phyloP scores from a whole-genome alignment of 2,329 filamentous ascomycete species.

The Passalora sequoiae region DNA sequence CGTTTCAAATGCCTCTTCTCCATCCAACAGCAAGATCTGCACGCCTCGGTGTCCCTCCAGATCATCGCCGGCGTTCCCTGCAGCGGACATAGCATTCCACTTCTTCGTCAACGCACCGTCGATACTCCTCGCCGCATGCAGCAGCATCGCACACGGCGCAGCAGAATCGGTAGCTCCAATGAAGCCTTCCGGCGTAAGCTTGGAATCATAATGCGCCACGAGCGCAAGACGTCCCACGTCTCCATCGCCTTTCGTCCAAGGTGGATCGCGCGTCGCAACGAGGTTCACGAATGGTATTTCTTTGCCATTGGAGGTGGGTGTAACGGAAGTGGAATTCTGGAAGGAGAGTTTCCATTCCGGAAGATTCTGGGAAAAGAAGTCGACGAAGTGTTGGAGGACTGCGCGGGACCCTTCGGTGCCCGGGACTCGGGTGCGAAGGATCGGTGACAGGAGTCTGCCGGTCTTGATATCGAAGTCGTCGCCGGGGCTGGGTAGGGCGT shows the following conservation, averaged over 20 bases:
- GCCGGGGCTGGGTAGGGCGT: slow-evolving; percentile 64
- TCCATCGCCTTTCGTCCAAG: slow-evolving; percentile 62
- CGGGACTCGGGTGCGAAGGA: slow-evolving; percentile 81
- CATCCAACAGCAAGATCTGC: slow-evolving; percentile 85
- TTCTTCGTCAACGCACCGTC: slow-evolving; percentile 74
- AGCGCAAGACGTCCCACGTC: slow-evolving; percentile 77
- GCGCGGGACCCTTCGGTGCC: slow-evolving; percentile 70
- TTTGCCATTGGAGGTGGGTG: slow-evolving; percentile 65
- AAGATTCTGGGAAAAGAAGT: slow-evolving; percentile 71
- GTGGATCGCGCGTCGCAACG: slow-evolving; percentile 81
- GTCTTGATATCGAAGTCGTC: slow-evolving; percentile 65
- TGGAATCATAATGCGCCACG: slow-evolving; percentile 90
- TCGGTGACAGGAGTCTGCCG: slow-evolving; percentile 74
- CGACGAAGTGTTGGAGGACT: slow-evolving; percentile 74
- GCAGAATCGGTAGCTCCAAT: slow-evolving; percentile 92
- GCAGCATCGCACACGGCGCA: slow-evolving; percentile 86
- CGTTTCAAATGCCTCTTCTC: slow-evolving; percentile 80
- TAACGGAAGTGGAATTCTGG: slow-evolving; percentile 85
- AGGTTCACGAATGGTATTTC: slow-evolving; percentile 82
- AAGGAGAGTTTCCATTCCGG: slow-evolving; percentile 75
- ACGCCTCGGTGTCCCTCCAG: slow-evolving; percentile 75
- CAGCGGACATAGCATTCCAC: slow-evolving; percentile 67
- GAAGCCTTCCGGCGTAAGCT: slow-evolving; percentile 74
- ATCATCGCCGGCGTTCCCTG: slow-evolving; percentile 36
- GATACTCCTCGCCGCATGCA: slow-evolving; percentile 77